Conservation (phyloP, 805 yeast species). For the Pichia phayaonensis region DNA sequence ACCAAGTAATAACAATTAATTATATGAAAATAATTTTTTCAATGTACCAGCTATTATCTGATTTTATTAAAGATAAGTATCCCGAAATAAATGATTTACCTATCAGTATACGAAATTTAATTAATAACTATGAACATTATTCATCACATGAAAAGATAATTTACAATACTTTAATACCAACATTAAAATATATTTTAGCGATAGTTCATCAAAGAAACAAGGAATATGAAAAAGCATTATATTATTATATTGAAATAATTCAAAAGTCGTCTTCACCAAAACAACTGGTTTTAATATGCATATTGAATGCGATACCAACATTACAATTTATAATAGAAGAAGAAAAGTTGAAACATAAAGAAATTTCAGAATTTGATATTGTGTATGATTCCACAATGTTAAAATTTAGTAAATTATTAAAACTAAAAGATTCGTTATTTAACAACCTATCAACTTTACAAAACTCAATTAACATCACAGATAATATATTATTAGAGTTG, state of each 20-base stretch:
- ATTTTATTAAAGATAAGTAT: constrained; percentile 26
- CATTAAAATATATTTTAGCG: constrained; percentile 34
- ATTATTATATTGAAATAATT: constrained; percentile 32
- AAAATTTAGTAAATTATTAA: constrained; percentile 13
- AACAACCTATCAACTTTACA: constrained; percentile 8
- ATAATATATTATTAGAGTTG: neutral
- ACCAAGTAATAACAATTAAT: neutral
- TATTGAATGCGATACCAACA: constrained; percentile 20
- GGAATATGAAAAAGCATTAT: constrained; percentile 31
- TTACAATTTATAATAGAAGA: constrained; percentile 14
- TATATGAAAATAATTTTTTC: neutral
- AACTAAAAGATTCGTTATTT: constrained; percentile 14
- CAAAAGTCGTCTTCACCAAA: neutral
- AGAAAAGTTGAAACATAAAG: constrained; percentile 10
- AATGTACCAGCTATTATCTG: constrained; percentile 30
- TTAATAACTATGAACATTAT: constrained; percentile 31
- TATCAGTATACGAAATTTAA: constrained; percentile 26
- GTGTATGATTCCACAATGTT: constrained; percentile 17
- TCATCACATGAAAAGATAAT: constrained; percentile 33
- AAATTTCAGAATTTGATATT: constrained; percentile 18
- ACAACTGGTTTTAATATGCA: constrained; percentile 7
- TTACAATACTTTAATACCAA: constrained; percentile 31
- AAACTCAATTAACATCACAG: neutral
- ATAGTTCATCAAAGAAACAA: constrained; percentile 32
- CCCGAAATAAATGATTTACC: constrained; percentile 8